Evolutionary conservation across 169 alveolate genomes (phyloP).

Genomic region (Neospora caninum): DNA sequence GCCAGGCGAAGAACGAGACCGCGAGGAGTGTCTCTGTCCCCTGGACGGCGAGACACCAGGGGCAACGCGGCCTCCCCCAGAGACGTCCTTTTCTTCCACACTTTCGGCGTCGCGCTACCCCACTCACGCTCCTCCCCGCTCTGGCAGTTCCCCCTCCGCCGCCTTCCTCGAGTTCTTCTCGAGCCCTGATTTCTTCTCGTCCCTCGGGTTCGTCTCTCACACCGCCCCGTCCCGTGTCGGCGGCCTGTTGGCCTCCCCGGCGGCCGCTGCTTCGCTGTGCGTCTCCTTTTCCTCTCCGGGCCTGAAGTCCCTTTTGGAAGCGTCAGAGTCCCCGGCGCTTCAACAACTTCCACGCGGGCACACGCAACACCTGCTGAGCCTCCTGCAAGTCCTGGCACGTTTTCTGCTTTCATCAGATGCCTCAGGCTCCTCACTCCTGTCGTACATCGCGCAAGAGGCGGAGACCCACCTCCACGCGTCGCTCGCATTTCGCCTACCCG

Average conservation of each 20-base stretch:
- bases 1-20: too few species aligned
- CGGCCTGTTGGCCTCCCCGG: not conserved
- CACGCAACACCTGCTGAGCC: constrained; percentile 57
- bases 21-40: too few species aligned
- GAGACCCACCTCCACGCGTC: not conserved
- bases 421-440: not conserved
- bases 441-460: not conserved
- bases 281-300: not conserved
- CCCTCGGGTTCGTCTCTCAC: not conserved
- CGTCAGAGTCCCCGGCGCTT: constrained; percentile 42
- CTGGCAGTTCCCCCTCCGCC: not conserved
- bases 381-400: constrained; percentile 63
- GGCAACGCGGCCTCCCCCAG: too few species aligned
- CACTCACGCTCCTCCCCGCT: too few species aligned
- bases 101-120: too few species aligned
- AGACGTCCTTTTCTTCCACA: too few species aligned
- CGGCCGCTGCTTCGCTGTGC: not conserved
- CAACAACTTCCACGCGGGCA: constrained; percentile 47
- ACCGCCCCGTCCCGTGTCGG: not conserved
- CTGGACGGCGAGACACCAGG: too few species aligned
- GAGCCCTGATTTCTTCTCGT: not conserved
- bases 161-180: not conserved
- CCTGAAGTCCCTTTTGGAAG: not conserved
- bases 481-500: constrained; percentile 55
- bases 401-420: not conserved